Base-by-base conservation (phyloP, 2,329 filamentous ascomycete genomes). In the Colletotrichum sidae region DNA sequence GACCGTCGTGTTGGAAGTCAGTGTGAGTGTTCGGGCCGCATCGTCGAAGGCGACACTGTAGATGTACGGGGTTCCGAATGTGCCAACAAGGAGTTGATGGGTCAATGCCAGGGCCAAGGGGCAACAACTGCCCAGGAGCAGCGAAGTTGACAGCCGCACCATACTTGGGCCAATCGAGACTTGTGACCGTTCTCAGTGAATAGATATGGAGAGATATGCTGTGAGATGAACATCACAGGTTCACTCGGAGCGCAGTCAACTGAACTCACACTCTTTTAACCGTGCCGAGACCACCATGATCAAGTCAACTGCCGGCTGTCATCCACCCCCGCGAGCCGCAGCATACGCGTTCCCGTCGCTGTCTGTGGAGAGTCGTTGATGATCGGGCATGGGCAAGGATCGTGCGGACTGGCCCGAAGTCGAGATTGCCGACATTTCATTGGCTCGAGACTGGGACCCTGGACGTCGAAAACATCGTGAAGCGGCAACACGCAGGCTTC, bases 31-130 rank as follows among this genome's bases (percentile, higher is more conserved):
- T n/a, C 45, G 35, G 35, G 55, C 55, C 2, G 55, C 55, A 35
- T 57, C 55, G 39, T 57, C 55, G 37, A 57, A 57, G 8, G 45
- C 39, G 17, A 57, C 12, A 15, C 37, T 57, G 45, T 57, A 57
- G 11, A 57, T 15, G 17, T 57, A 50, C 7, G 55, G 45, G 3
- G 55, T 57, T 17, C 55, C 55, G 17, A 57, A 57, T 2, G 55
- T 57, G 11, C 55, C 45, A 17, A 57, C 55, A 1, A 57, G 35
- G 13, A 57, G 45, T 11, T 57, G 45, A 17, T 57, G 55, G 13
- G 25, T 57, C 2, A 57, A 37, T 17, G 45, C 55, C 2, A 37
- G 12, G 7, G 34, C 35, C 10, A 38, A 11, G 8, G 45, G 10
- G 8, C 33, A 11, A 3, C 49, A 25, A n/a, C 44, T 8, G n/a